phyloP scores from a whole-genome alignment of 176 grass and related monocot genomes.

The Hsuehochloa calcarea region DNA sequence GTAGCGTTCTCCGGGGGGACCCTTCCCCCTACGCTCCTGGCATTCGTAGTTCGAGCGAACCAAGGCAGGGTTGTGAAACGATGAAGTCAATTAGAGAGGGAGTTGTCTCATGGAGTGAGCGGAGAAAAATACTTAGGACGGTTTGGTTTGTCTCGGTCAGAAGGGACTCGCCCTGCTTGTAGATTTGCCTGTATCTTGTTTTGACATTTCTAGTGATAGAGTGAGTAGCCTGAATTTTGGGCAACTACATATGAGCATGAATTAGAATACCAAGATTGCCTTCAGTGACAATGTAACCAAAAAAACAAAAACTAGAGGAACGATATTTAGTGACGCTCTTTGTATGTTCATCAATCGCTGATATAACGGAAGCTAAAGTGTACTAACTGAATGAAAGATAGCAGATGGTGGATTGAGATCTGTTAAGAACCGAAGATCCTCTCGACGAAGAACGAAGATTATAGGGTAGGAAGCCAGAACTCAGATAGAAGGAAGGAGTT shows the following conservation, averaged over 20 bases:
- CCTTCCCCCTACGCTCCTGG: background rate
- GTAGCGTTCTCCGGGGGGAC: background rate
- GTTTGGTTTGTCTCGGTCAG: background rate
- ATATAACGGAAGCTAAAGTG: no score
- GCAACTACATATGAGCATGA: background rate
- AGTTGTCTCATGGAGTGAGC: background rate
- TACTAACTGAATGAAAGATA: no score
- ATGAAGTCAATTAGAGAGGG: background rate
- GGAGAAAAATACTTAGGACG: background rate
- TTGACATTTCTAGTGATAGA: background rate
- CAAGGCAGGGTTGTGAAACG: background rate
- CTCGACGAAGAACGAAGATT: no score
- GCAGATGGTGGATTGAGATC: no score
- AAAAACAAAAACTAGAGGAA: background rate
- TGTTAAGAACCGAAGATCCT: no score
- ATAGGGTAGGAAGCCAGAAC: no score
- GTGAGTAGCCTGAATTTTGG: background rate
- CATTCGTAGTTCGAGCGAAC: slow-evolving; percentile 18
- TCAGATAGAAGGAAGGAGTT: no score
- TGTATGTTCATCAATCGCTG: no score
- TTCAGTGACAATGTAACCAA: background rate
- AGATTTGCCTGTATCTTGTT: slow-evolving; percentile 10
- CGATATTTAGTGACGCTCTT: no score
- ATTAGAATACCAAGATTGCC: background rate
- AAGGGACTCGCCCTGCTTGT: slow-evolving; percentile 21